Evolutionary conservation across 1,284 basidiomycete genomes (phyloP), one percentile per base, ranked within the genome.

Genomic region (Moniliophthora roreri): DNA sequence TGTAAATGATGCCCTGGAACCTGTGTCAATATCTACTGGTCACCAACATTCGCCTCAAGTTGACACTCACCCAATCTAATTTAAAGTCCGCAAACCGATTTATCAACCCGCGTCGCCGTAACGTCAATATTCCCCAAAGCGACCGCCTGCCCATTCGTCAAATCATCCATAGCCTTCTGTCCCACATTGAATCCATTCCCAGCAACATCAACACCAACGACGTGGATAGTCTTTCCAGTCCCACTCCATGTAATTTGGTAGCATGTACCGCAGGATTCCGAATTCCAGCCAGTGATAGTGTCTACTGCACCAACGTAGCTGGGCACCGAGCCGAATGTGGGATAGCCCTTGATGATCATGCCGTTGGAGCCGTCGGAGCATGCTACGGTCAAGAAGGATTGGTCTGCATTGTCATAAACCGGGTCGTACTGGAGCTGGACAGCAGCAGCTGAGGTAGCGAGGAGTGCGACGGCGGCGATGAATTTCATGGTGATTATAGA

Each of bases 341-440:
- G 60, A 58, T 69, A 73, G 20, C 47, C 41, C 7, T 59, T 61
- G 15, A 53, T 51, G 2, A 75, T 66, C 28, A 32, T 32, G 3
- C 69, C 71, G 26, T 71, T 56, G 5, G 45, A 0, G n/a, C 69
- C 69, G 28, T 57, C 39, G 3, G 72, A 74, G 56, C 73, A 73
- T 1, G 72, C 63, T 1, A 73, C 65, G 0, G 20, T 9, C 45
- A 53, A 21, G 28, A 73, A 56, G 34, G 66, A 61, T 4, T 62
- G 61, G 15, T 0, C 0, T 2, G 48, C 21, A 23, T 68, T 61
- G 47, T 69, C 73, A 50, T 65, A 73, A 7, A 37, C 59, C 9
- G 8, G 38, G 56, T 75, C 73, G 21, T 60, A 70, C 0, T 64
- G 44, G 13, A 71, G 51, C 24, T 55, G 24, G 44, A 39, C 15